Evolutionary conservation across 305 asterid species (phyloP).

Genomic region (Ilex paraguariensis): DNA sequence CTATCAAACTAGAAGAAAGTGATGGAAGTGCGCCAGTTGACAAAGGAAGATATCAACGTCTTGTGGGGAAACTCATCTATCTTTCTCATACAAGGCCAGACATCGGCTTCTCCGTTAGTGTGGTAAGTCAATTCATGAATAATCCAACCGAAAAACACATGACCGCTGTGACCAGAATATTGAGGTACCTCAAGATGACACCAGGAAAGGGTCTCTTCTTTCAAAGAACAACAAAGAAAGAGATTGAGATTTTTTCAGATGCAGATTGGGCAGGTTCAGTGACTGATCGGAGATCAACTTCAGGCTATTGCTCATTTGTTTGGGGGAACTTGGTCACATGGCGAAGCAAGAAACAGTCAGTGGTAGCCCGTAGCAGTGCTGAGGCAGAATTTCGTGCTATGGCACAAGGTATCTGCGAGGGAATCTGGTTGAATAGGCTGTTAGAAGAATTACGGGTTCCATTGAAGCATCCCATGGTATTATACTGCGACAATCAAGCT

Average conservation of each 20-base stretch:
- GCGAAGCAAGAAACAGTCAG: too few species aligned
- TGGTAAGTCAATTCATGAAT: not conserved
- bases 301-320: too few species aligned
- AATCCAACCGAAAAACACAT: too few species aligned
- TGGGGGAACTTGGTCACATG: too few species aligned
- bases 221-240: not conserved
- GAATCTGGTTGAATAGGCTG: not conserved
- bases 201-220: not conserved
- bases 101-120: not conserved
- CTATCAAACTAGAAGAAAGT: not conserved
- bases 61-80: not conserved
- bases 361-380: not conserved
- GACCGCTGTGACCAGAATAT: too few species aligned
- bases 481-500: not conserved
- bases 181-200: not conserved
- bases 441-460: not conserved
- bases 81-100: not conserved
- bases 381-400: not conserved
- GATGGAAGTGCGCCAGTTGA: not conserved
- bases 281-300: too few species aligned
- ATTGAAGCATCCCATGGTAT: not conserved
- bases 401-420: not conserved
- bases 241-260: not conserved
- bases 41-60: not conserved
- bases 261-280: not conserved